A percentile compares a stretch with the other conserved stretches of the same genome.
phyloP scores from a whole-genome alignment of 345 rosid species.

The Arabis hirsuta region DNA sequence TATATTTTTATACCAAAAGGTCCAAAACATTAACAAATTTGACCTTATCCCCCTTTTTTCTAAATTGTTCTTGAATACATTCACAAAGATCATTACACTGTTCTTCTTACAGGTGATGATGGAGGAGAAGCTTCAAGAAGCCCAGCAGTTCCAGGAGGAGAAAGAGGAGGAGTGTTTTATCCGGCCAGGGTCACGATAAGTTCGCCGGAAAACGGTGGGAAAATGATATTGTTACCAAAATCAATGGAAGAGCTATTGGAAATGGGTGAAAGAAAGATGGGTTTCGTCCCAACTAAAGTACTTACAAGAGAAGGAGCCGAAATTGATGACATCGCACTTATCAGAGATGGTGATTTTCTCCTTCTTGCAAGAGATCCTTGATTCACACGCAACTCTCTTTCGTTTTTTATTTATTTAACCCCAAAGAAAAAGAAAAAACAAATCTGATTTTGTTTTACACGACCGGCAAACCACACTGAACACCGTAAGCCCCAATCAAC shows the following conservation, averaged over 20 bases:
- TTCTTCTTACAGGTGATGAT: slow-evolving; percentile 34
- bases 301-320: slow-evolving; percentile 67
- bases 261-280: slow-evolving; percentile 56
- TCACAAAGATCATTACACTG: not conserved
- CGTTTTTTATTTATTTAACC: not conserved
- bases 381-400: slow-evolving; percentile 23
- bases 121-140: slow-evolving; percentile 29
- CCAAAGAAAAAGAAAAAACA: not conserved
- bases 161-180: slow-evolving; percentile 28
- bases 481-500: slow-evolving; percentile 2
- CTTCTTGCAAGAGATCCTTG: slow-evolving; percentile 51
- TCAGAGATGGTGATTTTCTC: slow-evolving; percentile 86
- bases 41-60: too few species aligned
- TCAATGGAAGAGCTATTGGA: slow-evolving; percentile 63
- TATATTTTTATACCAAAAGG: too few species aligned
- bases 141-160: not conserved
- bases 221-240: slow-evolving; percentile 63
- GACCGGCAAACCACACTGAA: not conserved
- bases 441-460: not conserved
- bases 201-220: slow-evolving; percentile 58
- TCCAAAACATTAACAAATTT: too few species aligned
- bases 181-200: slow-evolving; percentile 62
- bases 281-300: slow-evolving; percentile 54
- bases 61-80: not conserved
- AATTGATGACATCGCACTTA: slow-evolving; percentile 67